These are phyloP conservation scores for Acer saccharum DNA, from an alignment of 345 rosid genomes.

Conservation along the genomic window DNA sequence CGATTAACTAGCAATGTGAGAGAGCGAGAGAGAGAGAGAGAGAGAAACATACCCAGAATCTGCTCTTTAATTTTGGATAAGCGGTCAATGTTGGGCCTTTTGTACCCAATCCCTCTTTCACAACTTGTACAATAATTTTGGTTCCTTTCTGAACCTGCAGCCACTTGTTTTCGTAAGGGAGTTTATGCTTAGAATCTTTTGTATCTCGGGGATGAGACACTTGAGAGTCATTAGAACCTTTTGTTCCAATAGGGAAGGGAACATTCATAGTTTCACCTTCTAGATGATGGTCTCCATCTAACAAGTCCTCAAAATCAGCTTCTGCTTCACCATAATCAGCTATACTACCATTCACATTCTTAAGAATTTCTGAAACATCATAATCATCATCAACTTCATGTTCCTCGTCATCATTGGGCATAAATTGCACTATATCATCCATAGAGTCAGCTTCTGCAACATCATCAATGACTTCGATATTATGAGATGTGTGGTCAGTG, in stretches of 20 bases:
- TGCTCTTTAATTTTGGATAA: slow-evolving; percentile 85
- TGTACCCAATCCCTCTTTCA: slow-evolving; percentile 95
- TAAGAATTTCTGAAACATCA: slow-evolving; percentile 58
- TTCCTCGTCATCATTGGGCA: slow-evolving; percentile 57
- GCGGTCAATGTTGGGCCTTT: slow-evolving; percentile 92
- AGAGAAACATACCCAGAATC: slow-evolving; percentile 83
- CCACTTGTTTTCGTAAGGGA: slow-evolving; percentile 62
- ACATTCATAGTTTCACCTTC: slow-evolving; percentile 42
- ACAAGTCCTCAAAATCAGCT: slow-evolving; percentile 42
- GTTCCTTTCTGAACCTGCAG: slow-evolving; percentile 79
- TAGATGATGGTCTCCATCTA: slow-evolving; percentile 48
- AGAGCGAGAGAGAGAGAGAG: background rate
- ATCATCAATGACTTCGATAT: slow-evolving; percentile 53
- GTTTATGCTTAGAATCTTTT: slow-evolving; percentile 33
- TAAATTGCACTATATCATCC: slow-evolving; percentile 36
- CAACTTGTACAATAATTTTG: slow-evolving; percentile 93
- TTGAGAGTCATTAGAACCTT: slow-evolving; percentile 33
- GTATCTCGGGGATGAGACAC: slow-evolving; percentile 34
- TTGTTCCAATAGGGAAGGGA: slow-evolving; percentile 35
- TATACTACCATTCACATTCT: slow-evolving; percentile 55
- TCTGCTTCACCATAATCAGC: slow-evolving; percentile 52
- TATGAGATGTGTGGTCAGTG: slow-evolving; percentile 33
- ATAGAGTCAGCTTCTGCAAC: slow-evolving; percentile 49
- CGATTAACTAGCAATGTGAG: background rate
- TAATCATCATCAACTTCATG: slow-evolving; percentile 65